Percentiles rank a stretch among this genome's conserved stretches.
Conservation (phyloP, 2,329 filamentous ascomycete species). For the Metarhizium brunneum region DNA sequence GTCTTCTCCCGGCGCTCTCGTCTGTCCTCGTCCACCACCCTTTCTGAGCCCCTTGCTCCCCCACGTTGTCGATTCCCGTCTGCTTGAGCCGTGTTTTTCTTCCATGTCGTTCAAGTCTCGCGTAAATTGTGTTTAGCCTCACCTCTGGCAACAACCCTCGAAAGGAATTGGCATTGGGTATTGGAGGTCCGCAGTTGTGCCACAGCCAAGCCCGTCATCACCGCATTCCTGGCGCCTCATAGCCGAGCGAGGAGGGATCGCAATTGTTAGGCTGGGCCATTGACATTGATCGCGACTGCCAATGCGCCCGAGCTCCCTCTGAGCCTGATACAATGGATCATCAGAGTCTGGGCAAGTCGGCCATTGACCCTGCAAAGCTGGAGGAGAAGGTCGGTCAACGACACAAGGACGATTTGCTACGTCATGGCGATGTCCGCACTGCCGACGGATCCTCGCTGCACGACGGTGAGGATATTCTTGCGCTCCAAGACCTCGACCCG, state of each 20-base stretch:
- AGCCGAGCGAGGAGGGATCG: no score
- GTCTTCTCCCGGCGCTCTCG: background rate
- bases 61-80: background rate
- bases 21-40: no score
- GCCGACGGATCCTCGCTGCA: constrained; percentile 13
- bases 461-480: constrained; percentile 40
- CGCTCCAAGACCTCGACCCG: constrained; percentile 48
- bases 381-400: constrained; percentile 7
- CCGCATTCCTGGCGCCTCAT: background rate
- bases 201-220: background rate
- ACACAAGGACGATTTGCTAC: background rate
- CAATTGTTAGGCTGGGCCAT: no score
- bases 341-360: background rate
- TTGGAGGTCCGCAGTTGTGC: no score
- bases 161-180: background rate
- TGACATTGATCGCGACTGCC: no score
- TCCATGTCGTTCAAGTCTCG: no score
- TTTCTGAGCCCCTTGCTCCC: background rate
- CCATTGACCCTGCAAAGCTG: constrained; percentile 6
- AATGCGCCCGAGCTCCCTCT: no score
- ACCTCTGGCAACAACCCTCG: background rate
- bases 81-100: background rate
- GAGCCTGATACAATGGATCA: background rate
- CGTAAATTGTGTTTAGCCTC: no score
- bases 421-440: constrained; percentile 6